Conservation (phyloP, 805 yeast species). For the Yarrowia porcina region DNA sequence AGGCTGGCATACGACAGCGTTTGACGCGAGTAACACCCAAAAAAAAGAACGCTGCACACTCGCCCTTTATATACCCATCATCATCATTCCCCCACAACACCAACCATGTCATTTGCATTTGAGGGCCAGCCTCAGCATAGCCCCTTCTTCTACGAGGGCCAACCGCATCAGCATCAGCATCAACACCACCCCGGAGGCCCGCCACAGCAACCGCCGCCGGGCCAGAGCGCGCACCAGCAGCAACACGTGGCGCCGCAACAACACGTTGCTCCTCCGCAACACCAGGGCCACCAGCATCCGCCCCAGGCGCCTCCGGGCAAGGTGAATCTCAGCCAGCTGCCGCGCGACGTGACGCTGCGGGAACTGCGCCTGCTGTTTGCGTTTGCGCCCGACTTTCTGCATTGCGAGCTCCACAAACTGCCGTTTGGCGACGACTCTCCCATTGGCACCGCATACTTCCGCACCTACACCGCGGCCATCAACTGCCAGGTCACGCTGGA, state of each 20-base stretch:
- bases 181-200: background rate
- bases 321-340: slow-evolving; percentile 34
- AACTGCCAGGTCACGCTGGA: slow-evolving; percentile 18
- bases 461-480: slow-evolving; percentile 28
- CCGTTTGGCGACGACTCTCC: slow-evolving; percentile 30
- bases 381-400: slow-evolving; percentile 40
- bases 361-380: slow-evolving; percentile 42
- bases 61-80: too few relatives aligned
- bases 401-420: slow-evolving; percentile 37
- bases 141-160: slow-evolving; percentile 23
- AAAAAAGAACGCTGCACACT: too few relatives aligned
- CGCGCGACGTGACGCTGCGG: slow-evolving; percentile 40
- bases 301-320: slow-evolving; percentile 10
- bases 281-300: background rate
- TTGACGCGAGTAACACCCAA: too few relatives aligned
- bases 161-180: slow-evolving; percentile 9
- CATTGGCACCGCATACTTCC: slow-evolving; percentile 36
- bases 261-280: background rate
- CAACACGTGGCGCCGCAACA: background rate
- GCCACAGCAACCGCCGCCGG: background rate
- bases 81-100: background rate
- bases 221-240: background rate
- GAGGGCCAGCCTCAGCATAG: slow-evolving; percentile 22
- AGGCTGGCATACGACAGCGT: too few relatives aligned
- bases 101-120: slow-evolving; percentile 22